These are phyloP conservation scores for Clohesyomyces aquaticus DNA, from an alignment of 495 filamentous ascomycete species.

Conservation along the genomic window DNA sequence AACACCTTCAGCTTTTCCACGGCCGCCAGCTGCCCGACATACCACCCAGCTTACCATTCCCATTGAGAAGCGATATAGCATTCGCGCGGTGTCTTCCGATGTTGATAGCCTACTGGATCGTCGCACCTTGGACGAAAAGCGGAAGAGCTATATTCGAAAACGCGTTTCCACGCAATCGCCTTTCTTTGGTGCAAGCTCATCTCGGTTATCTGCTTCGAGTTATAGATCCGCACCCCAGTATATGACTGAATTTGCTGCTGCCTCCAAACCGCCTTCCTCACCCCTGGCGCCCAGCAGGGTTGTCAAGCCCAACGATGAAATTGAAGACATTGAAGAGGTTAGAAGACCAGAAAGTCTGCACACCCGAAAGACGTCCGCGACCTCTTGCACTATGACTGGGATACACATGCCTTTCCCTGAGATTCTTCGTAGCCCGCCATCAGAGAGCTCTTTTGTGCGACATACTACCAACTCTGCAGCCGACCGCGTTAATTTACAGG, in stretches of 20 bases:
- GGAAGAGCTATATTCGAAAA: constrained; percentile 45
- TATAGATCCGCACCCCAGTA: constrained; percentile 17
- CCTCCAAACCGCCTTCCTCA: neutral
- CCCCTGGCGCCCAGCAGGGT: neutral
- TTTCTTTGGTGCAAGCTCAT: constrained; percentile 35
- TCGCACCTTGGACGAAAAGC: constrained; percentile 42
- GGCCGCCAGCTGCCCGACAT: constrained; percentile 32
- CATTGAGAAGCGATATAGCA: constrained; percentile 39
- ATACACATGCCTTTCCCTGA: constrained; percentile 14
- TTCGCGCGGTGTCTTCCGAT: constrained; percentile 38
- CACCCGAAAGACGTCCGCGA: constrained; percentile 18
- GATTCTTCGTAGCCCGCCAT: constrained; percentile 23
- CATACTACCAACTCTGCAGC: neutral
- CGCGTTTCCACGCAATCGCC: constrained; percentile 38
- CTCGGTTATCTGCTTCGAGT: constrained; percentile 31
- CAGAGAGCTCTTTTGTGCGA: constrained; percentile 5
- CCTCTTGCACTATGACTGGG: no score
- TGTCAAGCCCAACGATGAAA: constrained; percentile 7
- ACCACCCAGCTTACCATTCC: constrained; percentile 31
- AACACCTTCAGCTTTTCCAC: constrained; percentile 39
- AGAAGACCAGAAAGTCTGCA: constrained; percentile 17
- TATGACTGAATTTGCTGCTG: neutral
- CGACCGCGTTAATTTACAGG: neutral
- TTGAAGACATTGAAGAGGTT: neutral
- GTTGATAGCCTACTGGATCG: constrained; percentile 40